Evolutionary conservation across 2,329 filamentous ascomycete genomes (phyloP), one percentile per base, ranked within the genome.

Genomic region (Madurella fahalii): DNA sequence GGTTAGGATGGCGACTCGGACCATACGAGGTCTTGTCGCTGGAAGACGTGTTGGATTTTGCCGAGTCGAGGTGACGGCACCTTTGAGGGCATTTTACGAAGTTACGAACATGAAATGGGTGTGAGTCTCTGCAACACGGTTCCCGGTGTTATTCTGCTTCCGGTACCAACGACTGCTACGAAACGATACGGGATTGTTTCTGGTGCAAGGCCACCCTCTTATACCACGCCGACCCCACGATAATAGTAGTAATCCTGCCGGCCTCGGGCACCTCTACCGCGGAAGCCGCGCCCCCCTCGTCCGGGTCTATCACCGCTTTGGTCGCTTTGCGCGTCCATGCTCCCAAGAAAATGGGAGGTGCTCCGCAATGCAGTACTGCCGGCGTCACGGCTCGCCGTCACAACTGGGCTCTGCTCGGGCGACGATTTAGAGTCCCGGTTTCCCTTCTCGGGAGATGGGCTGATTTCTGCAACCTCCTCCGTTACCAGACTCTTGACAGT

Each of bases 11-110:
- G 54, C 58, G 67, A 17, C 54, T 78, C 45, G 74, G 71, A 1
- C 67, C 72, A 13, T 80, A 77, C 54, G 68, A 72, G 60, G 62
- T 67, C 47, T 52, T 82, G 17, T 62, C 69, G 37, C 57, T 83
- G 42, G 74, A 80, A 2, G 68, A 76, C 42, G 68, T 81, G 15
- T 52, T 82, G 45, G 61, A 63, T 7, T 72, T 73, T 65, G 80
- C 72, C 0, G 75, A 80, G 64, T 62, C 64, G 7, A 61, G 56
- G 17, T 56, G 39, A 52, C 40, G 4, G 25, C 25, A 25, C 25
- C 25, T 25, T 25, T 25, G 25, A 25, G 25, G 7, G 7, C 7
- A 25, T 25, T 25, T 25, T 25, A 25, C 25, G 4, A 25, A 25
- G 25, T 25, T 25, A 25, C 25, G 7, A 4, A 25, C 3, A 25